phyloP scores from a whole-genome alignment of 345 rosid species.

The Conringia planisiliqua region DNA sequence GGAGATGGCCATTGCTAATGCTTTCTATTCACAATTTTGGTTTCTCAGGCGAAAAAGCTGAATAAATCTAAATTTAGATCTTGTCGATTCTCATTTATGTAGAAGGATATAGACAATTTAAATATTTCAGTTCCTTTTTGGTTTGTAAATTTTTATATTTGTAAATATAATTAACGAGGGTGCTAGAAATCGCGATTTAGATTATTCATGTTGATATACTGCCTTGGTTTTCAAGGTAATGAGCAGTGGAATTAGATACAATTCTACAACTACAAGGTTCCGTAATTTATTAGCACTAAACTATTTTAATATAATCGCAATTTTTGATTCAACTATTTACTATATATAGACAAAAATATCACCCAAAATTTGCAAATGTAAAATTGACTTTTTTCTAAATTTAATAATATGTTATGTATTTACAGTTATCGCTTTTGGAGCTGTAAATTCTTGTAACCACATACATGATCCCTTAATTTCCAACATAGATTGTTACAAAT shows the following conservation, averaged over 20 bases:
- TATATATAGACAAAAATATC: background rate
- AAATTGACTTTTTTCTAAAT: background rate
- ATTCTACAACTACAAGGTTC: slow-evolving; percentile 16
- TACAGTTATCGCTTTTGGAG: background rate
- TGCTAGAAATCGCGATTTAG: slow-evolving; percentile 26
- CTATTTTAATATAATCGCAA: background rate
- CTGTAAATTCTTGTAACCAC: background rate
- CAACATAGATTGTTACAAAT: background rate
- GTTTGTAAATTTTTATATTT: background rate
- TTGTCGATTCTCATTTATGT: slow-evolving; percentile 32
- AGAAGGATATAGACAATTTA: slow-evolving; percentile 31
- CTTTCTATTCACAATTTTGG: slow-evolving; percentile 29
- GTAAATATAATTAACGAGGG: slow-evolving; percentile 7
- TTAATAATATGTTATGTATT: background rate
- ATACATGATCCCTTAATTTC: background rate
- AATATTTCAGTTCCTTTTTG: background rate
- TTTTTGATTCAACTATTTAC: background rate
- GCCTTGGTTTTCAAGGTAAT: slow-evolving; percentile 29
- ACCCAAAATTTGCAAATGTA: background rate
- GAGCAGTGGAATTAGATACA: slow-evolving; percentile 24
- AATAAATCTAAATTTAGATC: slow-evolving; percentile 33
- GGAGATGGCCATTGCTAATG: slow-evolving; percentile 13
- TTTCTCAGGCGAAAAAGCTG: slow-evolving; percentile 33
- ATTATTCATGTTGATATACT: background rate
- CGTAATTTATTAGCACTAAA: background rate